These are phyloP conservation scores for Gaillardinia entomophila DNA, from an alignment of 805 yeast species.

Conservation along the genomic window DNA sequence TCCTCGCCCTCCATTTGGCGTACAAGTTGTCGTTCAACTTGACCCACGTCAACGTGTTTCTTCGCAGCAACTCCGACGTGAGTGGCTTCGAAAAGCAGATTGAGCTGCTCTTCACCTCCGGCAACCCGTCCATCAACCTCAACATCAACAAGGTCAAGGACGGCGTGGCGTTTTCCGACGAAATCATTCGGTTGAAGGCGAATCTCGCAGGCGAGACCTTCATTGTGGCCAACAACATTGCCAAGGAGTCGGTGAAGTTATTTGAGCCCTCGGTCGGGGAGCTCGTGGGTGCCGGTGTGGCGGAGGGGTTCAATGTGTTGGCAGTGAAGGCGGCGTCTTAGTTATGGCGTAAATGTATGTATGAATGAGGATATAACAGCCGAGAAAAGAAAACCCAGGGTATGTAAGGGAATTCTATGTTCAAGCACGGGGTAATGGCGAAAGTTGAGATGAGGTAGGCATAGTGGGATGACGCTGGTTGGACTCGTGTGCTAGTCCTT, in stretches of 20 bases:
- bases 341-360: too few relatives aligned
- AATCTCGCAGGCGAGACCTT: conserved; percentile 15
- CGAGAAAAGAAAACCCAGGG: too few relatives aligned
- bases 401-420: too few relatives aligned
- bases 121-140: conserved; percentile 7
- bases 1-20: conserved; percentile 24
- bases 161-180: conserved; percentile 6
- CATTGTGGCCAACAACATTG: conserved; percentile 17
- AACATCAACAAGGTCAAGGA: conserved; percentile 11
- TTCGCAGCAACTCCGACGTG: conserved; percentile 8
- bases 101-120: conserved; percentile 4
- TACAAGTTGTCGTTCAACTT: conserved; percentile 13
- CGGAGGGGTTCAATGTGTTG: conserved; percentile 19
- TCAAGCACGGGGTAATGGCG: too few relatives aligned
- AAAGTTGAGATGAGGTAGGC: too few relatives aligned
- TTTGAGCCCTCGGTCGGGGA: conserved; percentile 17
- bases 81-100: conserved; percentile 8
- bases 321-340: conserved; percentile 7
- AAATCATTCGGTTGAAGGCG: conserved; percentile 5
- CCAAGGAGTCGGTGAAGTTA: conserved; percentile 5
- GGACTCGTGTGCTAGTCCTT: too few relatives aligned
- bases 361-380: too few relatives aligned
- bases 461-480: too few relatives aligned
- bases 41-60: conserved; percentile 13
- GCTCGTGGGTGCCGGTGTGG: conserved; percentile 15